Conservation (phyloP, 176 grass and related monocot genomes). For the Cenchrus fungigraminus region DNA sequence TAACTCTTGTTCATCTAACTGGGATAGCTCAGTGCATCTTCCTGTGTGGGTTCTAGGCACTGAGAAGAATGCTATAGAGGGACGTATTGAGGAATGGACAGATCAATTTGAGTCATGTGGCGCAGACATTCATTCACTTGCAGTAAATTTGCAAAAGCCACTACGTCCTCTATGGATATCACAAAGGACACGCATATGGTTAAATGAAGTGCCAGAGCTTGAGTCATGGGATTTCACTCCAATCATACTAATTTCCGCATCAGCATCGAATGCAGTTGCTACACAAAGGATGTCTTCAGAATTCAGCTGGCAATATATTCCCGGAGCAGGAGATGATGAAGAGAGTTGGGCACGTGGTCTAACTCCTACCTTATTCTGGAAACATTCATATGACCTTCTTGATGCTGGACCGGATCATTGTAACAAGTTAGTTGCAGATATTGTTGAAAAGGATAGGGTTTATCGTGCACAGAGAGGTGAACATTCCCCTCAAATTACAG, state of each 20-base stretch:
- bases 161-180: conserved; percentile 91
- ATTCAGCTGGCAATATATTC: conserved; percentile 91
- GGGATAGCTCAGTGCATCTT: conserved; percentile 86
- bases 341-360: conserved; percentile 95
- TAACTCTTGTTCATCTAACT: conserved; percentile 36
- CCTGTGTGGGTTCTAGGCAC: conserved; percentile 77
- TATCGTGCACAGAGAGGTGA: conserved; percentile 78
- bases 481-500: conserved; percentile 75
- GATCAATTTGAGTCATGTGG: conserved; percentile 71
- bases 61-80: conserved; percentile 80
- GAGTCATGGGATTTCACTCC: conserved; percentile 89
- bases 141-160: conserved; percentile 60
- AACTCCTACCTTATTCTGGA: conserved; percentile 83
- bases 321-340: conserved; percentile 96
- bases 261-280: conserved; percentile 53
- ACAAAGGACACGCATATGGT: conserved; percentile 86
- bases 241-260: conserved; percentile 82
- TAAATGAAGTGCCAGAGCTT: conserved; percentile 89
- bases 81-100: conserved; percentile 67
- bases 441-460: conserved; percentile 92
- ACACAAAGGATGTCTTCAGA: conserved; percentile 62
- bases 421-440: conserved; percentile 77
- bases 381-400: conserved; percentile 80
- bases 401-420: conserved; percentile 78
- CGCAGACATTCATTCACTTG: conserved; percentile 83